Percentiles rank a stretch among this genome's conserved stretches.
Evolutionary conservation across 2,329 filamentous ascomycete genomes (phyloP).

Genomic region (Sporothrix globosa): DNA sequence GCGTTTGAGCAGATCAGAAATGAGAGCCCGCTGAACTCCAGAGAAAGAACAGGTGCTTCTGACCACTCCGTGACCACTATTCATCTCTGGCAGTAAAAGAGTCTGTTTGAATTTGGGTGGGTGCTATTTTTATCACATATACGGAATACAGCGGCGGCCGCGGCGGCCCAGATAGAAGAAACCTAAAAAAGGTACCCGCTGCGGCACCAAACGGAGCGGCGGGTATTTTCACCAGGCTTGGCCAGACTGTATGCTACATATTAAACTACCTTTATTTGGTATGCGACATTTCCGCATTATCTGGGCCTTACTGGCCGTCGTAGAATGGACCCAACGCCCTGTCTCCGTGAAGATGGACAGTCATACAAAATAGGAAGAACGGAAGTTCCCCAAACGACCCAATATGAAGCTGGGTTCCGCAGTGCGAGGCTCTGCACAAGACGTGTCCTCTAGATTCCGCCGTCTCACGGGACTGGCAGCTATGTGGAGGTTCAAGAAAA

Average conservation of each 20-base stretch:
- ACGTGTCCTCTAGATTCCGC: not conserved
- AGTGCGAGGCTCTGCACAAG: not conserved
- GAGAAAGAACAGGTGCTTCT: not conserved
- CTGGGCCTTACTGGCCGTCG: too few relatives aligned
- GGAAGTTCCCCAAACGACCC: conserved; percentile 32
- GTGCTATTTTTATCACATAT: conserved; percentile 14
- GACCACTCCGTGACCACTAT: not conserved
- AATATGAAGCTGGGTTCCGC: conserved; percentile 1
- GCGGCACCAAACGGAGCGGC: not conserved
- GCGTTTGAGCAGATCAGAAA: conserved; percentile 12
- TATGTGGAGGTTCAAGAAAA: not conserved
- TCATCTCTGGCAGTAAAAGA: not conserved
- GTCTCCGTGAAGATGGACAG: not conserved
- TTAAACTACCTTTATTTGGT: too few relatives aligned
- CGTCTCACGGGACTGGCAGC: not conserved
- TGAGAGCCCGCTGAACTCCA: not conserved
- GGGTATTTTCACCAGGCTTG: conserved; percentile 15
- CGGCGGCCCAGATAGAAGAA: not conserved
- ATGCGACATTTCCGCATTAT: not conserved
- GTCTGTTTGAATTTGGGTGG: not conserved
- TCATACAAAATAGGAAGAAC: conserved; percentile 24
- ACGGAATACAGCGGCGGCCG: not conserved
- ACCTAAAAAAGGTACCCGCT: not conserved
- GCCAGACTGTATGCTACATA: not conserved
- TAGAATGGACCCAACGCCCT: not conserved